phyloP scores from a whole-genome alignment of 2,329 filamentous ascomycete species.

The Colletotrichum destructivum region DNA sequence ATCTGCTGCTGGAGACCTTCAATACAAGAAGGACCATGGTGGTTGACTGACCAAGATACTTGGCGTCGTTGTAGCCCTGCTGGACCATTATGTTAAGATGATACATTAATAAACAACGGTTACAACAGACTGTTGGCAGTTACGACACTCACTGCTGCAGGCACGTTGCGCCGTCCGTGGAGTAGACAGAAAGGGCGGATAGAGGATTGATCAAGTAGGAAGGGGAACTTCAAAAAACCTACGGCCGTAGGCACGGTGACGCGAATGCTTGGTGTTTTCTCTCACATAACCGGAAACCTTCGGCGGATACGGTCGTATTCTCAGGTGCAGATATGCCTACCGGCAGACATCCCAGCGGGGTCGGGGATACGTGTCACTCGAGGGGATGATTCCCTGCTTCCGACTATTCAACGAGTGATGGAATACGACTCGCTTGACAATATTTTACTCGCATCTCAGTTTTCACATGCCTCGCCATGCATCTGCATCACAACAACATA shows the following conservation, averaged over 20 bases:
- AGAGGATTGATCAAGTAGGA: background rate
- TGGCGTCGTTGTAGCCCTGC: background rate
- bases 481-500: background rate
- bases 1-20: background rate
- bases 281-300: background rate
- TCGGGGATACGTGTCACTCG: conserved; percentile 2
- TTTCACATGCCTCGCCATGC: background rate
- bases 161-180: background rate
- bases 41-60: background rate
- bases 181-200: background rate
- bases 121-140: background rate
- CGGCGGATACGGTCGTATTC: background rate
- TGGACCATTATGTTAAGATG: background rate
- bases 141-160: no score
- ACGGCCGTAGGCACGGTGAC: background rate
- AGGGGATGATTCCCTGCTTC: background rate
- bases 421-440: background rate
- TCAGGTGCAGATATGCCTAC: background rate
- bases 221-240: background rate
- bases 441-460: conserved; percentile 7
- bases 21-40: no score
- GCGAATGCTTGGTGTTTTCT: background rate
- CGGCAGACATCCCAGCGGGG: background rate
- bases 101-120: background rate
- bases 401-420: background rate